Evolutionary conservation across 2,329 filamentous ascomycete species (phyloP).

Genomic region (Nemania abortiva): DNA sequence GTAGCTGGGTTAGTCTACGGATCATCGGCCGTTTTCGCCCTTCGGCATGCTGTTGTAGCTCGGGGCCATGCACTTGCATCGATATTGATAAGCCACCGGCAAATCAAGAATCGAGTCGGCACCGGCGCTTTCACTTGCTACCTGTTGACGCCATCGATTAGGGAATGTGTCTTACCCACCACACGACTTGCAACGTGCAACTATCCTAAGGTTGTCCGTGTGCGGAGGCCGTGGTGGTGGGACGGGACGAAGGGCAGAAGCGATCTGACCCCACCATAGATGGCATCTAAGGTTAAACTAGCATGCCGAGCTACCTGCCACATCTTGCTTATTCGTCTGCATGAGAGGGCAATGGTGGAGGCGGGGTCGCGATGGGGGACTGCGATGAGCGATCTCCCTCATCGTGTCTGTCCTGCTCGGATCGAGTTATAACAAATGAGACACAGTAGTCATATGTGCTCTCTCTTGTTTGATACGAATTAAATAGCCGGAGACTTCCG

Average conservation of each 20-base stretch:
- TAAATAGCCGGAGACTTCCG: background rate
- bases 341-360: background rate
- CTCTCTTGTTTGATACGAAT: background rate
- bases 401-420: background rate
- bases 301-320: background rate
- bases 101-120: conserved; percentile 18
- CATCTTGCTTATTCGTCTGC: background rate
- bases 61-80: background rate
- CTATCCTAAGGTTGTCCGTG: background rate
- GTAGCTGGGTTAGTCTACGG: conserved; percentile 2
- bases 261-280: conserved; percentile 21
- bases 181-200: conserved; percentile 32
- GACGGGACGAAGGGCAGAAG: background rate
- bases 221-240: background rate
- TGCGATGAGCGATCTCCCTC: background rate
- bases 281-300: conserved; percentile 12
- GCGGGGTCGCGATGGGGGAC: background rate
- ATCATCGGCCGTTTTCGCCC: conserved; percentile 8
- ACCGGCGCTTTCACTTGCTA: conserved; percentile 21
- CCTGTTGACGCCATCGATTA: conserved; percentile 38
- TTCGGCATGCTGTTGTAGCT: background rate
- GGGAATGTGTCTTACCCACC: conserved; percentile 31
- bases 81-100: conserved; percentile 20
- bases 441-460: background rate
- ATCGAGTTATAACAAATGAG: background rate